A percentile compares a stretch with the other conserved stretches of the same genome.
Evolutionary conservation across 2,329 filamentous ascomycete genomes (phyloP).

Genomic region (Xylogone sp.): DNA sequence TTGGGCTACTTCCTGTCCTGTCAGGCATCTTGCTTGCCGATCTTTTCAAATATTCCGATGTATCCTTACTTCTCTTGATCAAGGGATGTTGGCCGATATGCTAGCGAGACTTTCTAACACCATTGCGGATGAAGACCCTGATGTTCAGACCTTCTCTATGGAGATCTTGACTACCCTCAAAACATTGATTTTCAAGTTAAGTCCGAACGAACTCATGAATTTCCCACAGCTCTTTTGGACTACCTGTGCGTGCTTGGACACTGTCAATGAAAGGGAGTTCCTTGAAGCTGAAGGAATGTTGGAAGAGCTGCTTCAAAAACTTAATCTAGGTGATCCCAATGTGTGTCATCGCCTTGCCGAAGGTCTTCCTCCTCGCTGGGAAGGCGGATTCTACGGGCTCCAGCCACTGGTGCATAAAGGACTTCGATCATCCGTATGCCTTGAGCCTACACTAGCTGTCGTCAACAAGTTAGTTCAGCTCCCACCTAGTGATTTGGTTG

Average conservation of each 20-base stretch:
- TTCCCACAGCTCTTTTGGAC: conserved; percentile 98
- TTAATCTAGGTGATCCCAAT: conserved; percentile 70
- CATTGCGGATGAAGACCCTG: conserved; percentile 88
- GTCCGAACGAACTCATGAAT: conserved; percentile 73
- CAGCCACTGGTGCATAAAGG: conserved; percentile 89
- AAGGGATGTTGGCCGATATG: conserved; percentile 96
- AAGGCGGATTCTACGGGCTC: conserved; percentile 81
- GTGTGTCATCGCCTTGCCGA: conserved; percentile 71
- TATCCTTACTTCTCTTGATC: conserved; percentile 85
- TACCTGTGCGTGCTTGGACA: conserved; percentile 91
- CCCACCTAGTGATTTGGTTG: conserved; percentile 76
- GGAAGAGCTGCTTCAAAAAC: conserved; percentile 76
- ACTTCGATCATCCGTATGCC: conserved; percentile 77
- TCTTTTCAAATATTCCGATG: conserved; percentile 98
- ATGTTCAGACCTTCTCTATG: conserved; percentile 96
- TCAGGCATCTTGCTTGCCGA: conserved; percentile 88
- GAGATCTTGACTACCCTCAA: conserved; percentile 94
- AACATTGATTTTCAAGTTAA: conserved; percentile 82
- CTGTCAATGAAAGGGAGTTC: conserved; percentile 94
- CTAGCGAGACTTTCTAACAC: conserved; percentile 92
- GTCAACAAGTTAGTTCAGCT: conserved; percentile 76
- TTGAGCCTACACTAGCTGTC: conserved; percentile 72
- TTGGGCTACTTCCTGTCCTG: conserved; percentile 96
- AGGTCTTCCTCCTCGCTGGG: conserved; percentile 81
- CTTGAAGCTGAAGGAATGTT: conserved; percentile 90